Evolutionary conservation across 1,139 yeast genomes (phyloP).

Genomic region (Groenewaldozyma sp.): DNA sequence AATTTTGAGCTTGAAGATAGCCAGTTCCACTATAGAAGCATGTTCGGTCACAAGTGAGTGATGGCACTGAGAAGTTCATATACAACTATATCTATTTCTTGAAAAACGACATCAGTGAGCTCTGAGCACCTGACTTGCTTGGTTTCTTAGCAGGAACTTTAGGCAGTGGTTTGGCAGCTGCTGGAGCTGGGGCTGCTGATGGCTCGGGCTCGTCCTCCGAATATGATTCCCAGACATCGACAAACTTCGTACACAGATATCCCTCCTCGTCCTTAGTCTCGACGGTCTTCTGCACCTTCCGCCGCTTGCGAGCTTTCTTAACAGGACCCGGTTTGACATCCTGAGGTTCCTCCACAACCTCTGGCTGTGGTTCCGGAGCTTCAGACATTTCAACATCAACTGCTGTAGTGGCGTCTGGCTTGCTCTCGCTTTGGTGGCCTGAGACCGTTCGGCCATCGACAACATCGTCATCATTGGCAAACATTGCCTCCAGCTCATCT

Average conservation of each 20-base stretch:
- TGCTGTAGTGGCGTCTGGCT: constrained; percentile 4
- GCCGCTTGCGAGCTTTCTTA: constrained; percentile 9
- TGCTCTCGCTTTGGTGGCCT: not conserved
- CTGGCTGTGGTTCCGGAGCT: not conserved
- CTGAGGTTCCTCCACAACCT: too few relatives aligned
- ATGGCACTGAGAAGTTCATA: not conserved
- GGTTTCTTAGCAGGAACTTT: constrained; percentile 2
- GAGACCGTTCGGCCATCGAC: constrained; percentile 5
- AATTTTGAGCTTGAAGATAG: too few relatives aligned
- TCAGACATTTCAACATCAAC: not conserved
- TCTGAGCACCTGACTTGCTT: constrained; percentile 10
- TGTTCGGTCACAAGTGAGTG: not conserved
- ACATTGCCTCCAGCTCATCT: constrained; percentile 14
- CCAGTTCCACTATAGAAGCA: too few relatives aligned
- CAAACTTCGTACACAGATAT: constrained; percentile 13
- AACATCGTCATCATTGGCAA: constrained; percentile 14
- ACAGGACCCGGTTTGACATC: too few relatives aligned
- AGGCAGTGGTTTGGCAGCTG: constrained; percentile 2
- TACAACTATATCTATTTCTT: constrained; percentile 10
- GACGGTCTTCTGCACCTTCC: constrained; percentile 13
- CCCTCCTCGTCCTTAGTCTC: constrained; percentile 13
- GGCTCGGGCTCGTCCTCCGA: constrained; percentile 13
- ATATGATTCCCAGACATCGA: constrained; percentile 14
- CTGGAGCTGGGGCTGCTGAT: constrained; percentile 2
- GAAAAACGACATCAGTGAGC: constrained; percentile 17